Conservation (phyloP, 306 rosid species). For the Cyclanthera cordifolia region DNA sequence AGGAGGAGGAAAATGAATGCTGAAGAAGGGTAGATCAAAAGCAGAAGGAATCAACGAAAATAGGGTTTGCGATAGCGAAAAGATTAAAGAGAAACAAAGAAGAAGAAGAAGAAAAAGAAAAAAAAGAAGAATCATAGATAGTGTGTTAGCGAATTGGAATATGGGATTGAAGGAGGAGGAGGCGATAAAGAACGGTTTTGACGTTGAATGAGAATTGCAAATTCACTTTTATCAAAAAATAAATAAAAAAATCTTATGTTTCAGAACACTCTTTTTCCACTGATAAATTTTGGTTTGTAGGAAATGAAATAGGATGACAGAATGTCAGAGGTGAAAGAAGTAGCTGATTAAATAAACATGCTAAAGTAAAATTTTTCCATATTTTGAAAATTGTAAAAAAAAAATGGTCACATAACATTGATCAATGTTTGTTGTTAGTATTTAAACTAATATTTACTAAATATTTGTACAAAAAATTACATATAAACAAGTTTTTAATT, state of each 20-base stretch:
- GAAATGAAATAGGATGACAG: neutral
- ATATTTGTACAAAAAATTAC: no score
- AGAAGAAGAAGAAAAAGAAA: neutral
- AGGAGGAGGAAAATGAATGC: conserved; percentile 4
- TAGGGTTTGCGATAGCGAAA: conserved; percentile 21
- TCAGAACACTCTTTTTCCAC: neutral
- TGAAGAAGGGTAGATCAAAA: conserved; percentile 33
- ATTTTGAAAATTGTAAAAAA: no score
- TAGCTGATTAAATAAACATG: neutral
- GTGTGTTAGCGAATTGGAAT: conserved; percentile 19
- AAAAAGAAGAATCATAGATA: conserved; percentile 13
- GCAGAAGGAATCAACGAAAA: neutral
- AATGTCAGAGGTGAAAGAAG: conserved; percentile 3
- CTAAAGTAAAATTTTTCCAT: no score
- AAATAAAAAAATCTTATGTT: neutral
- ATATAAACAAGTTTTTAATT: no score
- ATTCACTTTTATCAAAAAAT: neutral
- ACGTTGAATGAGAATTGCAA: conserved; percentile 27
- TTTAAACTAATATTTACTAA: no score
- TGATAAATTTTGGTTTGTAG: neutral
- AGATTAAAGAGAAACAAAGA: conserved; percentile 7
- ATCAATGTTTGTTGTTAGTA: no score
- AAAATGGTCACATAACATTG: no score
- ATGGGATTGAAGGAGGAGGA: conserved; percentile 28
- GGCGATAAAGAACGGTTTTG: conserved; percentile 29